Evolutionary conservation across 2,329 filamentous ascomycete genomes (phyloP).

Genomic region (Coniochaeta sp.): DNA sequence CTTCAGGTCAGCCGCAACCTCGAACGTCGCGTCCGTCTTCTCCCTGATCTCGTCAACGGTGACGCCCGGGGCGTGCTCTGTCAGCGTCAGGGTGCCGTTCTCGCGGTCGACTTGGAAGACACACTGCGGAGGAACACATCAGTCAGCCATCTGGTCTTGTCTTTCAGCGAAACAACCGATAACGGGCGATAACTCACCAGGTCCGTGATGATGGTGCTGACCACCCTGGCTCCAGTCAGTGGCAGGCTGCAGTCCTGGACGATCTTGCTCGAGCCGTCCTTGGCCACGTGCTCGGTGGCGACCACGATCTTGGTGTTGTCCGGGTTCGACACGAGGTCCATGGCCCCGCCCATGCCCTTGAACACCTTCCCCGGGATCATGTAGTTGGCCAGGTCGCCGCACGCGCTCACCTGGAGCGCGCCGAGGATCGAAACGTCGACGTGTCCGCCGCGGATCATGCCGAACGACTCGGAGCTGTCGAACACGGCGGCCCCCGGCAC

Average conservation of each 20-base stretch:
- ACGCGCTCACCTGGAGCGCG: conserved; percentile 71
- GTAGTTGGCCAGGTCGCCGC: conserved; percentile 79
- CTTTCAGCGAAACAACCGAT: not conserved
- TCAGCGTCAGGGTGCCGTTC: conserved; percentile 57
- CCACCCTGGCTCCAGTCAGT: conserved; percentile 58
- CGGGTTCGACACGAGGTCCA: conserved; percentile 67
- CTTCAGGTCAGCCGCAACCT: conserved; percentile 50
- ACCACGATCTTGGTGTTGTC: conserved; percentile 67
- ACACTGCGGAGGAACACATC: conserved; percentile 34
- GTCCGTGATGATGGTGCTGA: conserved; percentile 68
- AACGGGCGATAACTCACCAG: conserved; percentile 41
- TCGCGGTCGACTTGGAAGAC: conserved; percentile 63
- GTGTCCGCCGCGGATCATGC: conserved; percentile 80
- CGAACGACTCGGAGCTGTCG: conserved; percentile 74
- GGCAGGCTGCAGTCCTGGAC: conserved; percentile 57
- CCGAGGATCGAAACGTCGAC: conserved; percentile 80
- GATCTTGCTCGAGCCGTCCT: conserved; percentile 61
- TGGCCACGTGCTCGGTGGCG: conserved; percentile 62
- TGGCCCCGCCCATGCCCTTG: conserved; percentile 80
- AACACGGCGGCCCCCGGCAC: conserved; percentile 71
- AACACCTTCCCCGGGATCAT: conserved; percentile 85
- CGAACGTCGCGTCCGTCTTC: conserved; percentile 65
- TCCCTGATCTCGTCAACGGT: conserved; percentile 59
- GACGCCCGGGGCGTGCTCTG: conserved; percentile 63
- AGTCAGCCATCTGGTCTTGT: not conserved